Evolutionary conservation across 495 filamentous ascomycete species (phyloP), one percentile per base, ranked within the genome.

Genomic region (Podospora appendiculata): DNA sequence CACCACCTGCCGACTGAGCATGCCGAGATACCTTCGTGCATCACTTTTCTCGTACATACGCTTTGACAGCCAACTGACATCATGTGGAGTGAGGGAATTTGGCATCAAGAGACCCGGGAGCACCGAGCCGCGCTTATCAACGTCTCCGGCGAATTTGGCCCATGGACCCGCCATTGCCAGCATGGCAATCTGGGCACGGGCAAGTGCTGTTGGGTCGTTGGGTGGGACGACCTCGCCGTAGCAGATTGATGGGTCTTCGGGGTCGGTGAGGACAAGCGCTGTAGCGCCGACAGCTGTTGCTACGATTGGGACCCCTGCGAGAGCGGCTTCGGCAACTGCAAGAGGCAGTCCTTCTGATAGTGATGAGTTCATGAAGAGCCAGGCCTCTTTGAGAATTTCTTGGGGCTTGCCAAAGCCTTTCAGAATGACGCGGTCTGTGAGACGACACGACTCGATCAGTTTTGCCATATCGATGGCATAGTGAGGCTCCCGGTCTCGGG

Each of bases 211-310:
- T 3, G 79, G 71, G 56, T 85, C 81, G 53, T 85, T 85, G 8
- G 81, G 81, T 38, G 81, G 74, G 10, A 85, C 80, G 3, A 83
- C 74, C 35, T 75, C 81, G 47, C 77, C 79, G 68, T 77, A 84
- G 17, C 77, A 71, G 10, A 75, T 72, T 59, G 78, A 65, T 70
- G 76, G 58, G 76, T 76, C 48, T 74, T 78, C 33, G 62, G 78
- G 59, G 47, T 85, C 80, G 1, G 80, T 85, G n/a, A 85, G 69
- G 2, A 85, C 79, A 10, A 79, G 71, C 3, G 80, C 70, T 11
- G 81, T 82, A 8, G 81, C 81, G n/a, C 81, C 81, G n/a, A 85
- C 81, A 41, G 83, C 81, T 2, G 81, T 85, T 49, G 78, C 80
- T 41, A 84, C 81, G 4, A 85, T 77, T 2, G 81, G 81, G 0